Conservation (phyloP, 495 filamentous ascomycete species). For the Trichoderma asperelloides region DNA sequence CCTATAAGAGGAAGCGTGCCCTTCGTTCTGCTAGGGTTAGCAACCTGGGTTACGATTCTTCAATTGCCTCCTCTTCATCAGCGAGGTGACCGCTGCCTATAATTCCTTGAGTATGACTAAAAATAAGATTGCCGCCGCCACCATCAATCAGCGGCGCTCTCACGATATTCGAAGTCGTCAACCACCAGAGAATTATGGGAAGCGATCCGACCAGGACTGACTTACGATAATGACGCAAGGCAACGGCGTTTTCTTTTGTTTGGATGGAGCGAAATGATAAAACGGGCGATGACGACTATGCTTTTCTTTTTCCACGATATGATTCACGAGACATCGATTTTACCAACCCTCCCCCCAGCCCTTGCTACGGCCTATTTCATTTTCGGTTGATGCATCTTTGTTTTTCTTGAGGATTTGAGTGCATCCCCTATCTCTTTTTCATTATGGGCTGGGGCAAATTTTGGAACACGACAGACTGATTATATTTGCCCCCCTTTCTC, state of each 20-base stretch:
- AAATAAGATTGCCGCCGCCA: neutral
- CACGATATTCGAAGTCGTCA: neutral
- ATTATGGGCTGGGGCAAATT: neutral
- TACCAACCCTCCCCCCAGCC: neutral
- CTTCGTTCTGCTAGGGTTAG: neutral
- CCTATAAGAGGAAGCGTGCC: conserved; percentile 5
- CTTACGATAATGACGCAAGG: neutral
- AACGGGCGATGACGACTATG: neutral
- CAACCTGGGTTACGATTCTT: neutral
- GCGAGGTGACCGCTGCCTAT: neutral
- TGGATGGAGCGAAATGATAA: neutral
- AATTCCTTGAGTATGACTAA: neutral
- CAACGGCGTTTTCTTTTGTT: conserved; percentile 2
- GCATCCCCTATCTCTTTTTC: neutral
- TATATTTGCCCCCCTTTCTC: neutral
- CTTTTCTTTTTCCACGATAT: neutral
- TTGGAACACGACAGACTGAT: neutral
- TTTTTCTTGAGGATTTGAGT: neutral
- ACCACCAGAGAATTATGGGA: neutral
- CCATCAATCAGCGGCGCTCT: neutral
- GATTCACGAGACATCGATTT: neutral
- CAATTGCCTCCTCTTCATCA: neutral
- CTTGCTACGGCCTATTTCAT: neutral
- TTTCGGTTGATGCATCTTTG: neutral
- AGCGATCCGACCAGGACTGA: neutral